Percentiles rank a stretch among this genome's conserved stretches.
Conservation (phyloP, 2,329 filamentous ascomycete species). For the Nothophaeocryptopus gaeumannii region DNA sequence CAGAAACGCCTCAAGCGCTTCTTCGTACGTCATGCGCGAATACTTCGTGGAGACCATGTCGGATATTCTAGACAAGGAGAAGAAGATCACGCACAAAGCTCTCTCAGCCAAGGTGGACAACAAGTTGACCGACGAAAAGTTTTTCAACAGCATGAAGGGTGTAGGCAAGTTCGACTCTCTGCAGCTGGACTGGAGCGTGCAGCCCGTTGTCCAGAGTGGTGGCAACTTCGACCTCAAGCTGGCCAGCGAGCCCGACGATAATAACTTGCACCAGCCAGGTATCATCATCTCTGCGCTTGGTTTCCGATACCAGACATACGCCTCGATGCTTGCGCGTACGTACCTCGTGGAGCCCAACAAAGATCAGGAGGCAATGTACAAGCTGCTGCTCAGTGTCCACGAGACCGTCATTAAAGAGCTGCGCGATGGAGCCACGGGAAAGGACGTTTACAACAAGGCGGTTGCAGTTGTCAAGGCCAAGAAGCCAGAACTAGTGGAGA, state of each 20-base stretch:
- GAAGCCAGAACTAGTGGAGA: conserved; percentile 91
- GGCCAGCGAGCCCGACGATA: conserved; percentile 73
- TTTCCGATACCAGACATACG: conserved; percentile 92
- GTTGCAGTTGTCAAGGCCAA: conserved; percentile 76
- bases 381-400: conserved; percentile 78
- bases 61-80: conserved; percentile 89
- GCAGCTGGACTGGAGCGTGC: conserved; percentile 92
- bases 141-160: conserved; percentile 83
- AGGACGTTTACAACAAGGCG: conserved; percentile 90
- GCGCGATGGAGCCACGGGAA: conserved; percentile 77
- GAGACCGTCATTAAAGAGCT: conserved; percentile 88
- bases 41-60: conserved; percentile 99
- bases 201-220: conserved; percentile 81
- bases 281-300: conserved; percentile 92
- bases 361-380: conserved; percentile 90
- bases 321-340: conserved; percentile 85
- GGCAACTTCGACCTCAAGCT: conserved; percentile 91
- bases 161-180: conserved; percentile 81
- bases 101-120: conserved; percentile 83
- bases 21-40: conserved; percentile 88
- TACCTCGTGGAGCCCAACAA: conserved; percentile 98
- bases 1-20: conserved; percentile 89
- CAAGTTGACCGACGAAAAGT: conserved; percentile 90
- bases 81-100: conserved; percentile 87
- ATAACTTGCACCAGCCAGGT: conserved; percentile 72